Base-by-base conservation (phyloP, 176 grass and related monocot genomes). In the Aegilops tauschii region DNA sequence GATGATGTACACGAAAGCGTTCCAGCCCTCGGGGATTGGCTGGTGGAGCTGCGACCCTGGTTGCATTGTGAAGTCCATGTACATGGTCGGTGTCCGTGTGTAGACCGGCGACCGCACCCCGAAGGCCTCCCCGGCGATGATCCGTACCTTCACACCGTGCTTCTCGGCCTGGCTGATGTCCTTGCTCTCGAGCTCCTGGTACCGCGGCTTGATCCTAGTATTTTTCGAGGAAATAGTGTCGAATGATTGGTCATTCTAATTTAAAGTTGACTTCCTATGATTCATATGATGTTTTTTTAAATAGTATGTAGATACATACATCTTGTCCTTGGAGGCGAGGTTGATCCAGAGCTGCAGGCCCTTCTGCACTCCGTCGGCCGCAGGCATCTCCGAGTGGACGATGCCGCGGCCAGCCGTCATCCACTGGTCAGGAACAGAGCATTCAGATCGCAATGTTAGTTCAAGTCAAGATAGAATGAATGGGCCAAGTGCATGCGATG, bases 321-420 rank as follows among this genome's bases (percentile, higher is more conserved):
- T 98, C 91, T 99, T 99, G 90, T 99, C 91, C 78, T 40, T 50
- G 66, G 97, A 93, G 71, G 94, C 88, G 89, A 99, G 97, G 85
- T 99, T 99, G 77, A 98, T 89, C 97, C 97, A 99, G 9, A 99
- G 94, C 82, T 99, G 96, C 4, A 98, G 90, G 16, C 96, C 96
- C 83, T 80, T 94, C 73, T 88, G 92, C 3, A 86, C n/a, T n/a
- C n/a, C n/a, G n/a, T n/a, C n/a, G n/a, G n/a, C n/a, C n/a, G n/a
- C n/a, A n/a, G n/a, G n/a, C n/a, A 94, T 99, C 88, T 96, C 97
- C 4, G 97, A 96, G 90, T 99, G 97, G 50, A 99, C 90, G 68
- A 99, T 99, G 50, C 97, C 97, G 37, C 94, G 87, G 1, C 94
- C 97, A 0, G 97, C 97, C 20, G 94, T 99, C 97, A 99, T 99